Conservation (phyloP, 2,329 filamentous ascomycete genomes). For the Trichoderma brevicompactum region DNA sequence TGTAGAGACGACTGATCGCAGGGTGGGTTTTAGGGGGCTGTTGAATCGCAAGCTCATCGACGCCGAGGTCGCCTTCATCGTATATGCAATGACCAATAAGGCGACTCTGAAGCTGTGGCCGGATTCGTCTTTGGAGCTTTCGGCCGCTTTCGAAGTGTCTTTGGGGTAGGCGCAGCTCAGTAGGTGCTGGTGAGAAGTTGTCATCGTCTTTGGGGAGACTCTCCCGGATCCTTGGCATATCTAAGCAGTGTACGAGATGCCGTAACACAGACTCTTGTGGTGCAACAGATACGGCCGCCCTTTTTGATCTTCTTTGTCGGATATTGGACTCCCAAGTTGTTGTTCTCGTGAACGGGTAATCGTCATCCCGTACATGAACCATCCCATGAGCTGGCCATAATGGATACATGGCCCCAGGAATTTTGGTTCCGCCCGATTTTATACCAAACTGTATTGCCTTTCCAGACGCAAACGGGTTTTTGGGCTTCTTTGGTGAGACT, state of each 20-base stretch:
- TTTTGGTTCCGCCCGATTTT: slow-evolving; percentile 55
- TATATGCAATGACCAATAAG: slow-evolving; percentile 18
- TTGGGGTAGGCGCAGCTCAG: slow-evolving; percentile 57
- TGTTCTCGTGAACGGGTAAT: background rate
- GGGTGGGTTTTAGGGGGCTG: slow-evolving; percentile 52
- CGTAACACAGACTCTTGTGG: slow-evolving; percentile 51
- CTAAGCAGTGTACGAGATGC: slow-evolving; percentile 35
- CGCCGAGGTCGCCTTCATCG: slow-evolving; percentile 35
- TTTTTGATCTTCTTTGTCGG: slow-evolving; percentile 54
- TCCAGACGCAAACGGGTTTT: slow-evolving; percentile 38
- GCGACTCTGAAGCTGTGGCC: slow-evolving; percentile 49
- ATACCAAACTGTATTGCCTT: slow-evolving; percentile 48
- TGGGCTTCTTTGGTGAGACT: slow-evolving; percentile 53
- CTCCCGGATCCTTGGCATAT: slow-evolving; percentile 37
- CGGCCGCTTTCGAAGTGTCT: slow-evolving; percentile 63
- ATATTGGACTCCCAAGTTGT: background rate
- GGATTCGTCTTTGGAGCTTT: slow-evolving; percentile 56
- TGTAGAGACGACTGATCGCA: slow-evolving; percentile 63
- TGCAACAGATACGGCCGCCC: slow-evolving; percentile 48
- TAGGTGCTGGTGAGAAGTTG: slow-evolving; percentile 50
- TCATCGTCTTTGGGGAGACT: slow-evolving; percentile 42
- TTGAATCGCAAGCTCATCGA: slow-evolving; percentile 43
- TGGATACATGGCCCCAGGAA: slow-evolving; percentile 68
- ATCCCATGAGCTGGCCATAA: slow-evolving; percentile 73
- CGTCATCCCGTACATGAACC: slow-evolving; percentile 62